Percentiles rank a stretch among this genome's conserved stretches.
Conservation (phyloP, 306 rosid species). For the Mimosa pudica region DNA sequence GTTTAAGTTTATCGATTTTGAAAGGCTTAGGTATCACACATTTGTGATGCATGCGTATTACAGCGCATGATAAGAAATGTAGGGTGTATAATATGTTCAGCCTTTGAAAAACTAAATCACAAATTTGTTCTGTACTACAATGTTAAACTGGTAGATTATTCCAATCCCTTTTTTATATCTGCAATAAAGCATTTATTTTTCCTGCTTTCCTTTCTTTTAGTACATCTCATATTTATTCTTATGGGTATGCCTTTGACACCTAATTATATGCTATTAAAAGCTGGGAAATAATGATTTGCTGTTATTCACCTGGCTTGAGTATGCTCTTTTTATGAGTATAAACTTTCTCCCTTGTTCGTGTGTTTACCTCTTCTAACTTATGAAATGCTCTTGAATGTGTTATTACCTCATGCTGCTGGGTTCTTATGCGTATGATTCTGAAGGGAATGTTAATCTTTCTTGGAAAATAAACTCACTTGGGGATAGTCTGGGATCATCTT, state of each 20-base stretch:
- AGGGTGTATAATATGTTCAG: not conserved
- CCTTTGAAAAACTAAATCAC: not conserved
- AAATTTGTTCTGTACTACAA: not conserved
- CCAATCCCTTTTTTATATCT: not conserved
- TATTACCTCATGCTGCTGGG: not conserved
- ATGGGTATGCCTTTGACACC: not conserved
- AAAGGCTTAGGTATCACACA: slow-evolving; percentile 19
- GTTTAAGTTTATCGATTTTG: not conserved
- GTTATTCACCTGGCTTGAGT: not conserved
- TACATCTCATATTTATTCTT: not conserved
- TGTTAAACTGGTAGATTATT: slow-evolving; percentile 2
- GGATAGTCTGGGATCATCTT: slow-evolving; percentile 2
- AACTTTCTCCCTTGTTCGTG: not conserved
- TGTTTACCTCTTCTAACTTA: not conserved
- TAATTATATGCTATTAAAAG: not conserved
- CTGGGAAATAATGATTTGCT: not conserved
- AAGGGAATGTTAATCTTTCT: not conserved
- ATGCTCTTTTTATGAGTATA: not conserved
- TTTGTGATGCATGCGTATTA: not conserved
- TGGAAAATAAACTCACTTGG: not conserved
- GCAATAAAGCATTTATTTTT: not conserved
- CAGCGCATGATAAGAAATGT: not conserved
- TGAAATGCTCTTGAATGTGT: not conserved
- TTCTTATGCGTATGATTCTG: not conserved
- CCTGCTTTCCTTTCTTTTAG: not conserved